phyloP scores from a whole-genome alignment of 495 filamentous ascomycete genomes.

The Talaromyces borbonicus region DNA sequence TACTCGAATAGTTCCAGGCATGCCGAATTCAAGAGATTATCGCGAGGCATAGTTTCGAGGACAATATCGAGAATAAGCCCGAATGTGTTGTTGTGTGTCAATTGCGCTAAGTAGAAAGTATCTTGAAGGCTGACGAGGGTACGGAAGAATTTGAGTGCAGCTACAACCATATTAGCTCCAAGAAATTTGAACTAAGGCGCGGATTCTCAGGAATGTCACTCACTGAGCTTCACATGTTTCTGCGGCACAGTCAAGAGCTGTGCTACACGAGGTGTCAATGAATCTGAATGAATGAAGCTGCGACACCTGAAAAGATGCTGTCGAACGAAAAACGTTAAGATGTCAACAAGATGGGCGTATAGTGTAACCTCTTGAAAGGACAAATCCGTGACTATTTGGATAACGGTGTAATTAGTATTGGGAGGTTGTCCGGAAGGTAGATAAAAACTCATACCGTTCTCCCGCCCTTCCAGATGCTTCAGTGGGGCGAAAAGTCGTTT shows the following conservation, averaged over 20 bases:
- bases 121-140: conserved; percentile 78
- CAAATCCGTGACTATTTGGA: conserved; percentile 52
- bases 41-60: conserved; percentile 83
- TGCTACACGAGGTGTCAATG: conserved; percentile 67
- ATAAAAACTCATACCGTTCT: conserved; percentile 50
- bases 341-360: conserved; percentile 85
- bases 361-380: conserved; percentile 75
- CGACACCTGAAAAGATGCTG: conserved; percentile 80
- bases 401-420: too few relatives aligned
- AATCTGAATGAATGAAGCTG: conserved; percentile 75
- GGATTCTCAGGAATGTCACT: conserved; percentile 18
- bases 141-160: conserved; percentile 91
- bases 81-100: conserved; percentile 75
- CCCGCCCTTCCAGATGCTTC: conserved; percentile 63
- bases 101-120: conserved; percentile 82
- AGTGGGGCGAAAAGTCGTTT: conserved; percentile 80
- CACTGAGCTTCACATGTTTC: conserved; percentile 88
- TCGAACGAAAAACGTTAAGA: conserved; percentile 88
- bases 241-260: conserved; percentile 78
- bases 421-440: too few relatives aligned
- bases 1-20: conserved; percentile 92
- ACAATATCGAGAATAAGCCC: conserved; percentile 84
- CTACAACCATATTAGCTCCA: conserved; percentile 36
- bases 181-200: neutral
- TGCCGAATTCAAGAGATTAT: conserved; percentile 93